Percentiles rank a stretch among this genome's conserved stretches.
Evolutionary conservation across 768 basidiomycete species (phyloP).

Genomic region (Dictyophora rubrovolvata): DNA sequence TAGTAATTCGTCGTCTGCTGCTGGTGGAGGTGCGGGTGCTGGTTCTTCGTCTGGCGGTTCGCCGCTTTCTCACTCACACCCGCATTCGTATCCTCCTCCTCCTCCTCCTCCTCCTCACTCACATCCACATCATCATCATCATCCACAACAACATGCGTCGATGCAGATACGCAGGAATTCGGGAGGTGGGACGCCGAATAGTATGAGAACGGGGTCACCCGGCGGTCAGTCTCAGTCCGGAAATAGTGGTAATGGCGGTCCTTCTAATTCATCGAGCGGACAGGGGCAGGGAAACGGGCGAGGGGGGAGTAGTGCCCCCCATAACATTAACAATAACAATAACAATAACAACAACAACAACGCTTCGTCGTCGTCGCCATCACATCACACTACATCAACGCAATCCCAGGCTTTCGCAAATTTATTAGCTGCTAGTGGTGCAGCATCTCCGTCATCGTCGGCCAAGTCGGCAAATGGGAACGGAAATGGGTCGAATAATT

Average conservation of each 20-base stretch:
- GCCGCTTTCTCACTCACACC: neutral
- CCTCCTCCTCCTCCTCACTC: neutral
- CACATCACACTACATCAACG: neutral
- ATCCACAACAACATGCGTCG: neutral
- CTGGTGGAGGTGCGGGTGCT: constrained; percentile 3
- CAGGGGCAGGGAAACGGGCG: neutral
- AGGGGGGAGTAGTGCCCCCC: neutral
- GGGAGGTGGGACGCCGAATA: neutral
- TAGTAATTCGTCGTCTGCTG: neutral
- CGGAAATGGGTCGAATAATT: neutral
- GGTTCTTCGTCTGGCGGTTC: neutral
- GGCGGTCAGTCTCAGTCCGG: neutral
- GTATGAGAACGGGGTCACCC: neutral
- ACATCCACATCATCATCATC: neutral
- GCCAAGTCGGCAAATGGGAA: neutral
- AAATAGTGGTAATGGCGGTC: neutral
- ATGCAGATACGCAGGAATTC: neutral
- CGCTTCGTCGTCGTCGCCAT: neutral
- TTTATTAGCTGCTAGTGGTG: neutral
- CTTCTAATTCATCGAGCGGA: neutral
- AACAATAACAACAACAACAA: constrained; percentile 14
- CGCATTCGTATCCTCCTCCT: neutral
- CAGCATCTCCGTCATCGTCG: neutral
- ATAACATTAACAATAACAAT: constrained; percentile 15
- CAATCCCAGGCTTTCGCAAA: neutral